Base-by-base conservation (phyloP, 1,284 basidiomycete genomes). In the Melanopsichium pennsylvanicum region DNA sequence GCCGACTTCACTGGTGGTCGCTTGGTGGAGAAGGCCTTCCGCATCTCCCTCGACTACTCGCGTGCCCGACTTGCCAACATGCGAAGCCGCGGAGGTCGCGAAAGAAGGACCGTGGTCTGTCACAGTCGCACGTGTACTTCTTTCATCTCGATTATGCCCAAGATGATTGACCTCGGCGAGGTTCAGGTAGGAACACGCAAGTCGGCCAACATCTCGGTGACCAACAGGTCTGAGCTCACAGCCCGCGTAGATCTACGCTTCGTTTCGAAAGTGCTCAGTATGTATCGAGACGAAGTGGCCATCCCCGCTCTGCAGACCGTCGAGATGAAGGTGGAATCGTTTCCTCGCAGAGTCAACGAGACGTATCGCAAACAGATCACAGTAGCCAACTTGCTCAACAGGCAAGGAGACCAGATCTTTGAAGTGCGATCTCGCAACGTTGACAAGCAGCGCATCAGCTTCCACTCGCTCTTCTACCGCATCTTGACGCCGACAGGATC, bases 401-500 rank as follows among this genome's bases (percentile, higher is more conserved):
- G 78, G 49, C 79, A 82, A 54, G 78, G 81, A 32, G 79, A 81
- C 44, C 83, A 84, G 74, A 79, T 84, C 38, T 78, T 84, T 45
- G 83, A 84, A 51, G 82, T 85, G 38, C 79, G 82, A 19, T 82
- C 83, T 25, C 79, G 78, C 48, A 85, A 85, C 54, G 83, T 84
- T 42, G 84, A 85, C 64, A 76, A 83, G 42, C 82, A 84, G 73
- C 83, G 84, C 35, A 81, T 85, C 55, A 83, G 83, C 25, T 82
- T 85, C 44, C 84, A 85, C 62, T 84, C 84, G 22, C 82, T 84
- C 55, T 81, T 85, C 35, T 85, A 85, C 71, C 82, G 83, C n/a
- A 84, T 85, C 51, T 78, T 84, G 38, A 85, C 84, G 11, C 83
- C 84, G 2, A 81, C 82, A 13, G 84, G 84, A 8, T 80, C 81